These are phyloP conservation scores for Cryptosporidium meleagridis DNA, from an alignment of 169 alveolate genomes.

Conservation along the genomic window DNA sequence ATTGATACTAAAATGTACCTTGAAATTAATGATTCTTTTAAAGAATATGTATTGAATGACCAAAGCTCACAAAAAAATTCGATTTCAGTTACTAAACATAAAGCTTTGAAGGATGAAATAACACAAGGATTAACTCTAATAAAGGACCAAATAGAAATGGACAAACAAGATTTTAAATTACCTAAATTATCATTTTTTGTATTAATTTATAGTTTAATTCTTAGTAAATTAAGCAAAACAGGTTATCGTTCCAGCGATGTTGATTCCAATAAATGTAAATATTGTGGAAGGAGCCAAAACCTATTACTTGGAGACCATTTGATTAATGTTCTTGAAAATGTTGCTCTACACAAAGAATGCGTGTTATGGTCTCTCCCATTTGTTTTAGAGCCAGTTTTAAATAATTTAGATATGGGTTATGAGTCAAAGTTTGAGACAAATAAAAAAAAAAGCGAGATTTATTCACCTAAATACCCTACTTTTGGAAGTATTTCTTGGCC, in stretches of 20 bases:
- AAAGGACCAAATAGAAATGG: constrained; percentile 26
- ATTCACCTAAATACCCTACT: constrained; percentile 23
- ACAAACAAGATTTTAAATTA: not conserved
- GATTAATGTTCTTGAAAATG: not conserved
- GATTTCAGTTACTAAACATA: not conserved
- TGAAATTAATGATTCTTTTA: constrained; percentile 32
- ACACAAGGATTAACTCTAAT: constrained; percentile 11
- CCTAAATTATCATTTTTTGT: constrained; percentile 18
- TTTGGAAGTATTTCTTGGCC: constrained; percentile 59
- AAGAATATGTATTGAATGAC: not conserved
- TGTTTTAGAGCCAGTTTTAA: constrained; percentile 60
- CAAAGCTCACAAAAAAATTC: not conserved
- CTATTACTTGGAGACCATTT: constrained; percentile 29
- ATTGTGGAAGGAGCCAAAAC: constrained; percentile 15
- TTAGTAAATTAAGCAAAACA: not conserved
- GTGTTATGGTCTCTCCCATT: constrained; percentile 68
- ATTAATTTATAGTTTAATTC: not conserved
- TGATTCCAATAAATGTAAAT: not conserved
- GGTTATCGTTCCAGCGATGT: not conserved
- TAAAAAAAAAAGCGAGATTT: constrained; percentile 9
- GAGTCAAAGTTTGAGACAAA: constrained; percentile 57
- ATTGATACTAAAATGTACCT: constrained; percentile 25
- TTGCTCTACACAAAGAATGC: constrained; percentile 54
- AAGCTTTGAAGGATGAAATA: constrained; percentile 24
- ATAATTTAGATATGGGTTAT: constrained; percentile 54